Evolutionary conservation across 495 filamentous ascomycete species (phyloP), one percentile per base, ranked within the genome.

Genomic region (Immersiella caudata): DNA sequence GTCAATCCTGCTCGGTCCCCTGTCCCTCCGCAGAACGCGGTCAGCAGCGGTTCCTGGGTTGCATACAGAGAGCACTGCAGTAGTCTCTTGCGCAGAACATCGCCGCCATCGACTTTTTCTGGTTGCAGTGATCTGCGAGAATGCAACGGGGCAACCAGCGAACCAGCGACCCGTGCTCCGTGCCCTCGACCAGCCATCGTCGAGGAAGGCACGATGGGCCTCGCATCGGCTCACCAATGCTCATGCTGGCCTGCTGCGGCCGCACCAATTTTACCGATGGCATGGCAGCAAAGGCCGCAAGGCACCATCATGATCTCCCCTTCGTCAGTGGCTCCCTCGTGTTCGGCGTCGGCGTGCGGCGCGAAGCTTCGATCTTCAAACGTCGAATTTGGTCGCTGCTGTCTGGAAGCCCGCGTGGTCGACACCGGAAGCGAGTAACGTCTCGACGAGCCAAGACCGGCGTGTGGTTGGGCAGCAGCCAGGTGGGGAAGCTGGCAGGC

Each of bases 381-480:
- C 40, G 40, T 46, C 40, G 40, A 46, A 46, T 46, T 46, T 46
- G 11, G 11, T 46, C 40, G 40, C 40, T 46, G 52, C 52, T 55
- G 52, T 22, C 52, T 55, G 52, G 52, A 26, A 55, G 22, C 24
- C 52, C 8, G 24, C 20, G 52, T 26, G 24, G 52, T 12, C 21
- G 52, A 22, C 52, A 26, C 16, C 20, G 52, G 52, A 22, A 29
- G 56, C 56, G 22, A 27, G 56, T 59, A 59, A 59, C 56, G 56
- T 59, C 52, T 49, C 33, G 33, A 62, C 33, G 24, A 20, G 36
- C 22, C 59, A 62, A 49, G 29, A 40, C 59, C 16, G 40, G 40
- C 61, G 61, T 46, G 61, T 63, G 61, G 61, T 63, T 63, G 61
- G 61, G 61, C 61, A 51, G 46, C 61, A 46, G 61, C 40, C 40